Conservation (phyloP, 345 rosid species). For the Eucalyptus sp. region DNA sequence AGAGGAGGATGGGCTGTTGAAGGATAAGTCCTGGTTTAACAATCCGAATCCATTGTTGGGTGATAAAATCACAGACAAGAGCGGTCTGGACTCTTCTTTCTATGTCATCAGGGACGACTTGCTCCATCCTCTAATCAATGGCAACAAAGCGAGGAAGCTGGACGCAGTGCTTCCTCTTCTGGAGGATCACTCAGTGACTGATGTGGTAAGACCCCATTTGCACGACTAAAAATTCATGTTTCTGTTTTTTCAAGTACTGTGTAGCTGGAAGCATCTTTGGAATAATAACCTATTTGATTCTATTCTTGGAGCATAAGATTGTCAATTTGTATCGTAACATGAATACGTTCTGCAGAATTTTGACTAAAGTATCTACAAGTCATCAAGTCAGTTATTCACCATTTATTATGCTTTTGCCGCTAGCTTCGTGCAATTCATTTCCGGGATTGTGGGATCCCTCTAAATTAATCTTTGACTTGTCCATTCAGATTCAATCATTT, state of each 20-base stretch:
- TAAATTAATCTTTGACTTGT: background rate
- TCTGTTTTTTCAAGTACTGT: background rate
- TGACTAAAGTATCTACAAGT: background rate
- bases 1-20: constrained; percentile 1
- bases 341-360: background rate
- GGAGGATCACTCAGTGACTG: constrained; percentile 48
- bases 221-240: background rate
- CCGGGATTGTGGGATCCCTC: background rate
- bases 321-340: background rate
- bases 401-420: background rate
- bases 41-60: constrained; percentile 30
- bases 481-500: background rate
- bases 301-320: background rate
- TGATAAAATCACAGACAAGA: constrained; percentile 4
- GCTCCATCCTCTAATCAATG: constrained; percentile 79
- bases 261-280: background rate
- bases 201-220: constrained; percentile 50
- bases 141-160: constrained; percentile 87
- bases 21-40: constrained; percentile 17
- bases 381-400: background rate
- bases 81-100: constrained; percentile 25
- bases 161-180: constrained; percentile 73
- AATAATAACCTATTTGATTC: background rate
- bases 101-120: constrained; percentile 84
- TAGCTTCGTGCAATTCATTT: background rate